Base-by-base conservation (phyloP, 345 rosid genomes). In the Cardamine occulta region DNA sequence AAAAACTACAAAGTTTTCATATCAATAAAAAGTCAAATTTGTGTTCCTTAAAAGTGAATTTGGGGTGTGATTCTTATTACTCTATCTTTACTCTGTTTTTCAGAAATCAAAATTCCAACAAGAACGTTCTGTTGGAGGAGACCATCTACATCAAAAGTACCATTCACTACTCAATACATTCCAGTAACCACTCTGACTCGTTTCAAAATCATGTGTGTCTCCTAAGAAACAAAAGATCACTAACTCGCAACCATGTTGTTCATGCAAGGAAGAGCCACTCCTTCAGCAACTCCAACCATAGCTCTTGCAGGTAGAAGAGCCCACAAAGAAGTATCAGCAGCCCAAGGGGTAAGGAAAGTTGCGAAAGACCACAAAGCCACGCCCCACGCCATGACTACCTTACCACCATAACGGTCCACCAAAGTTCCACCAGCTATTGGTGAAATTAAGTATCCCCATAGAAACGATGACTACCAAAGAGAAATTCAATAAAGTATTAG, bases 211-310 rank as follows among this genome's bases (percentile, higher is more conserved):
- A 69, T 29, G 55, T 8, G 24, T 26, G 63, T 44, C 42, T 73
- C 28, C 6, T n/a, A 26, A 35, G 31, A 60, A 72, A 66, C 19
- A 75, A 48, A 57, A 28, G 2, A 72, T 52, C 29, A 65, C 63
- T 86, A 94, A 97, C 97, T 94, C 23, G 87, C 93, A 56, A 91
- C 87, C 99, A 94, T 90, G 75, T 94, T 94, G 91, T 91, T 94
- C 99, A 94, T 91, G 55, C 93, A 86, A 82, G 99, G 99, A 79
- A 91, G 95, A 79, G 99, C 97, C 68, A 90, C 97, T 48, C 99
- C 99, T 86, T 94, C 96, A n/a, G 97, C 97, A 64, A 91, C 72
- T 6, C 99, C 99, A 69, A 94, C 92, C 82, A 84, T 73, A 28
- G 91, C 93, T 70, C 97, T 85, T 73, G 84, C 72, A 11, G 84